Evolutionary conservation across 352 stramenopile species (phyloP).

Genomic region (Phytophthora constricta): DNA sequence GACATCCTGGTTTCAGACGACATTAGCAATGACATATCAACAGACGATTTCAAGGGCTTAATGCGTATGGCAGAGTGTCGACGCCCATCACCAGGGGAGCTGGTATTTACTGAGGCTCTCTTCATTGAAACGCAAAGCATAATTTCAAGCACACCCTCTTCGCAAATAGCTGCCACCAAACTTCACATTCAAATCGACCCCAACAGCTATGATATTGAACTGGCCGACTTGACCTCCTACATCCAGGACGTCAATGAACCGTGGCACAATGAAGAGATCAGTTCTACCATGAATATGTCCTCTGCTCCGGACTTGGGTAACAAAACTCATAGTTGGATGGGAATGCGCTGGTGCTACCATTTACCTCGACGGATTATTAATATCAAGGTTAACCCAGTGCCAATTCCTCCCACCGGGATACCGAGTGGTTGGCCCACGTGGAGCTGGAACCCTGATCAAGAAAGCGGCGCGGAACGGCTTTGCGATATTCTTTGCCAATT

Average conservation of each 20-base stretch:
- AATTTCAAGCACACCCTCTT: conserved; percentile 12
- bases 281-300: conserved; percentile 22
- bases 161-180: conserved; percentile 14
- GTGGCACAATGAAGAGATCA: conserved; percentile 45
- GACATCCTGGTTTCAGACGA: conserved; percentile 2
- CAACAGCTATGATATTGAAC: conserved; percentile 39
- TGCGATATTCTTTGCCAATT: conserved; percentile 82
- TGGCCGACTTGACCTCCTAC: conserved; percentile 46
- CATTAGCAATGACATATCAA: conserved; percentile 16
- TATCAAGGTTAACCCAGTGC: conserved; percentile 64
- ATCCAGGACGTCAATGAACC: conserved; percentile 65
- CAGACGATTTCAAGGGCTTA: conserved; percentile 70
- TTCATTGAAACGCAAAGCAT: conserved; percentile 66
- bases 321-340: conserved; percentile 76
- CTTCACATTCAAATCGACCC: conserved; percentile 34
- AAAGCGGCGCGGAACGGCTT: conserved; percentile 35
- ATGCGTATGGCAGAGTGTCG: conserved; percentile 55
- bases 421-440: conserved; percentile 70
- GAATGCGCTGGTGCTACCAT: conserved; percentile 84
- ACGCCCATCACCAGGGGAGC: conserved; percentile 60
- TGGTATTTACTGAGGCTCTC: conserved; percentile 70
- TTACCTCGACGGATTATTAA: conserved; percentile 62
- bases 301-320: conserved; percentile 43
- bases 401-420: conserved; percentile 62
- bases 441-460: conserved; percentile 43